phyloP scores from a whole-genome alignment of 2,329 filamentous ascomycete genomes.

The Xylaria sp. region DNA sequence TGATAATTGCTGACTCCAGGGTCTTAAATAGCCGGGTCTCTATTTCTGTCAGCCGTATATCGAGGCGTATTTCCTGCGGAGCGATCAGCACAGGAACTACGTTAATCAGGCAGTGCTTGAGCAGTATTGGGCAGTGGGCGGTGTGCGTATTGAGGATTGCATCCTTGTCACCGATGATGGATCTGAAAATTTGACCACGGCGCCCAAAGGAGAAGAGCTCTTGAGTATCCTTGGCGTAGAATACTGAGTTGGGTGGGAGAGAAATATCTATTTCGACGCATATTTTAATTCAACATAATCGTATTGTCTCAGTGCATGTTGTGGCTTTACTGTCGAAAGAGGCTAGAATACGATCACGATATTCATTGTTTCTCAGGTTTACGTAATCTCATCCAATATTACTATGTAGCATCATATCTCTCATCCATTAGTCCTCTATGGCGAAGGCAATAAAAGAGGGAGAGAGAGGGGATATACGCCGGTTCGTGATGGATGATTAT shows the following conservation, averaged over 20 bases:
- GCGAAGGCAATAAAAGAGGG: not conserved
- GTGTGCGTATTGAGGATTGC: constrained; percentile 93
- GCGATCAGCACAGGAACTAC: constrained; percentile 67
- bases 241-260: not conserved
- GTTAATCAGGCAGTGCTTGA: constrained; percentile 74
- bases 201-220: constrained; percentile 79
- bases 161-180: constrained; percentile 82
- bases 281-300: not conserved
- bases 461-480: not conserved
- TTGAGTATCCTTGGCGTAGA: constrained; percentile 59
- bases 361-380: not conserved
- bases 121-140: constrained; percentile 80
- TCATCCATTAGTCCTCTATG: not conserved
- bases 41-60: constrained; percentile 82
- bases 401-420: not conserved
- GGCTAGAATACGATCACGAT: not conserved
- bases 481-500: not conserved
- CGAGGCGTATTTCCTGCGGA: constrained; percentile 72
- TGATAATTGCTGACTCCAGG: not conserved
- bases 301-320: not conserved
- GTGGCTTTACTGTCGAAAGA: not conserved
- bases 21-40: constrained; percentile 65
- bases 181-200: constrained; percentile 83
- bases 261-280: not conserved
- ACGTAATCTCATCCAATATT: not conserved